Conservation (phyloP, 257 asterid species). For the Anisodus tanguticus region DNA sequence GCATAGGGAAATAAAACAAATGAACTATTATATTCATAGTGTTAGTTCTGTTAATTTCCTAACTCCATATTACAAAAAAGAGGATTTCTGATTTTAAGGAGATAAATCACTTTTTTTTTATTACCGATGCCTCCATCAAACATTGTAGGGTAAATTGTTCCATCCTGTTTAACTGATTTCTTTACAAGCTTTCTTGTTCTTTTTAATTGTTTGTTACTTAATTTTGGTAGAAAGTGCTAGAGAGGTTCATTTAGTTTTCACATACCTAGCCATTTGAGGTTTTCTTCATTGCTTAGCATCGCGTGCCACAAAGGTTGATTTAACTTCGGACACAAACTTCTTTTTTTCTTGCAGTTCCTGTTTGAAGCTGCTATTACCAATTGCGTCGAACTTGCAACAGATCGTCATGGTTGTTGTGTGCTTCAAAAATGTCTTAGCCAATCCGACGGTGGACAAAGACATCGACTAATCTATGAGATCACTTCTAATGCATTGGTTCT, state of each 20-base stretch:
- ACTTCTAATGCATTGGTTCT: conserved; percentile 75
- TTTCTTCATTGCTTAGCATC: not conserved
- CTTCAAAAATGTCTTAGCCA: conserved; percentile 86
- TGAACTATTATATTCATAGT: not conserved
- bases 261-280: not conserved
- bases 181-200: not conserved
- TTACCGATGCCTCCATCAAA: not conserved
- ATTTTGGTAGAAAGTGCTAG: not conserved
- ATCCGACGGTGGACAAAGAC: conserved; percentile 69
- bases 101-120: not conserved
- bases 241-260: not conserved
- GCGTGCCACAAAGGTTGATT: not conserved
- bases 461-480: conserved; percentile 68
- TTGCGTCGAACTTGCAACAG: conserved; percentile 87
- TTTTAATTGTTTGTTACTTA: not conserved
- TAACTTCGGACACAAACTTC: not conserved
- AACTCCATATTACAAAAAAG: no score
- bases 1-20: not conserved
- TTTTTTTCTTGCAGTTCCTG: conserved; percentile 66
- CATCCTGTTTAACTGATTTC: conserved; percentile 3
- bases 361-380: conserved; percentile 84
- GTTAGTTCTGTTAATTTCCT: not conserved
- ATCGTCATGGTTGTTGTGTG: conserved; percentile 96
- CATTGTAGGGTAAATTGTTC: not conserved
- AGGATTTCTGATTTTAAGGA: not conserved